Evolutionary conservation across 1,284 basidiomycete genomes (phyloP).

Genomic region (Puccinia brachypodii): DNA sequence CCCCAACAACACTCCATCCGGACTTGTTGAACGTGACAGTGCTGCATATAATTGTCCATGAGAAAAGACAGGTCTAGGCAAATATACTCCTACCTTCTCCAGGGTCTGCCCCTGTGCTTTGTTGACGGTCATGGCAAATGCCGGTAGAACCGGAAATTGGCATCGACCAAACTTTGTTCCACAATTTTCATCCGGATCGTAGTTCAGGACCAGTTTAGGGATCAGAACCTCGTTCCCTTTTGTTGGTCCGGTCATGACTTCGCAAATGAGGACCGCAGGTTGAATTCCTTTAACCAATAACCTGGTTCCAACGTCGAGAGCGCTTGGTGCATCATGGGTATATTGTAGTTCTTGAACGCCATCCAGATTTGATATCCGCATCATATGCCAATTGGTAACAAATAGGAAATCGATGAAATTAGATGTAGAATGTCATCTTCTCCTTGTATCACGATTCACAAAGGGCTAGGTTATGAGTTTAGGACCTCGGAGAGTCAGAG

Average conservation of each 20-base stretch:
- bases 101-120: constrained; percentile 17
- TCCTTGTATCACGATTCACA: too few relatives aligned
- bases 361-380: too few relatives aligned
- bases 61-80: neutral
- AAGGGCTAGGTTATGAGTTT: too few relatives aligned
- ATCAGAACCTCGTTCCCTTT: neutral
- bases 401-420: too few relatives aligned
- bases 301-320: neutral
- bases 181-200: neutral
- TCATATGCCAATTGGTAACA: too few relatives aligned
- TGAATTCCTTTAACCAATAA: neutral
- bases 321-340: too few relatives aligned
- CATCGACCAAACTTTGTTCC: neutral
- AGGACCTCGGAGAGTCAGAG: too few relatives aligned
- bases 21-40: neutral
- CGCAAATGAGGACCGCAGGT: neutral
- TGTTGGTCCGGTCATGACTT: neutral
- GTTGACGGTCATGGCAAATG: constrained; percentile 25
- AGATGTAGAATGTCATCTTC: too few relatives aligned
- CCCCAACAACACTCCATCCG: too few relatives aligned
- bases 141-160: neutral
- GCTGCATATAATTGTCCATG: constrained; percentile 28
- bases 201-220: neutral
- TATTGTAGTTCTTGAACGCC: too few relatives aligned
- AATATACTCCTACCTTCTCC: neutral